Evolutionary conservation across 768 basidiomycete genomes (phyloP), one percentile per base, ranked within the genome.

Genomic region (Mycena galericulata): DNA sequence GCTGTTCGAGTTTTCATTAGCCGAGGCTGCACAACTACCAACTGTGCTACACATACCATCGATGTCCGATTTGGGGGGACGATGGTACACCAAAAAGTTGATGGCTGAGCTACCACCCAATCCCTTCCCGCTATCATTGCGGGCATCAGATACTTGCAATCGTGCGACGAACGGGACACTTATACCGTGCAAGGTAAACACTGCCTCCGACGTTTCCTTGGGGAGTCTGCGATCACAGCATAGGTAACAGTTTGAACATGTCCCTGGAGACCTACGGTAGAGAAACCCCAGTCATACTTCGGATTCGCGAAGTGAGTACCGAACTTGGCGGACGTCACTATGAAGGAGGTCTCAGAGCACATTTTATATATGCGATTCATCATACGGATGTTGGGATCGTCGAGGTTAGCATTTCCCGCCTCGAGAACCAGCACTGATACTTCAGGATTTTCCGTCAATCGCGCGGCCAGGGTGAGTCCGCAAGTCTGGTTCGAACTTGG

Each of bases 391-490:
- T 30, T 20, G n/a, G 51, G 51, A 30, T 54, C 51, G 20, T 54
- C 51, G 14, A 54, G 51, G 34, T 54, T 54, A 11, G 51, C 30
- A 3, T 4, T 10, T 34, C 71, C 71, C 1, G 75, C 79, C 70
- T 80, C 79, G 61, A 82, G 70, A 29, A 83, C 61, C 43, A 82
- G 75, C 41, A 82, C 79, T 2, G 73, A 75, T 0, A 75, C 20
- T 11, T 70, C 73, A 2, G 73, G 15, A 49, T 77, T 70, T 65
- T 82, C 81, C 0, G 79, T 74, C 32, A 81, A 75, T 30, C 82
- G 79, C 7, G 75, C 72, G 12, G 80, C 81, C 10, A 82, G 71
- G 14, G 78, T 79, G 55, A 79, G 81, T 1, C 82, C 82, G 1
- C 75, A 20, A 2, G 41, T 36, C 41, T n/a, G n/a, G n/a, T n/a